Base-by-base conservation (phyloP, 116 monocot species). In the Papilionanthe hybrid region DNA sequence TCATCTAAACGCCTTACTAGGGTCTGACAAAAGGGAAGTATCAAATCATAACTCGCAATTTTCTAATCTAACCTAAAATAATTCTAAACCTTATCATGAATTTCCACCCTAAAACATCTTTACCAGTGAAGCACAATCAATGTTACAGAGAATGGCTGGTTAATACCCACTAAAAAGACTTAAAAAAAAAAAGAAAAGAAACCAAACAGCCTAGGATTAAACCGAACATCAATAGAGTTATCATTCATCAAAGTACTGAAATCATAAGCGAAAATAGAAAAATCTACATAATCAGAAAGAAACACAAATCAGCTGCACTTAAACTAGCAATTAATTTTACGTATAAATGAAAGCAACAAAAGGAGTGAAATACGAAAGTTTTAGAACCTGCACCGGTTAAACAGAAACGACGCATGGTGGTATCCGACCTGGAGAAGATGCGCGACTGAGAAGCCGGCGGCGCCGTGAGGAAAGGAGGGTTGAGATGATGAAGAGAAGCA, bases 341-440 rank as follows among this genome's bases (percentile, higher is more conserved):
- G 69, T 69, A 17, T 69, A 69, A 41, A 69, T 69, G 4, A 69
- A 69, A 69, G 29, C 32, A 69, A 68, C 13, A 68, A 68, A 68
- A 30, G 68, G 28, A 30, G 5, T 30, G 27, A 68, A 30, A 68
- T 13, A 29, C 30, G 37, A 69, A 15, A 37, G 13, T 30, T 30
- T 15, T 37, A 32, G 15, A 22, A 60, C 42, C 69, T 72, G 75
- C 42, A 22, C 7, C 55, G 43, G 11, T 20, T n/a, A 27, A 66
- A 27, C 9, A 25, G 22, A 68, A 76, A 22, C 28, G 17, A 41
- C 18, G 44, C 17, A 19, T 37, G 18, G 22, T 8, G 30, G 63
- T 12, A 9, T 42, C 63, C 56, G 19, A 23, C 48, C 3, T 18
- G 48, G 74, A 45, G 37, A 44, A 77, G 71, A 68, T 17, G 27